Evolutionary conservation across 768 basidiomycete species (phyloP).

Genomic region (Lactifluus piperatus): DNA sequence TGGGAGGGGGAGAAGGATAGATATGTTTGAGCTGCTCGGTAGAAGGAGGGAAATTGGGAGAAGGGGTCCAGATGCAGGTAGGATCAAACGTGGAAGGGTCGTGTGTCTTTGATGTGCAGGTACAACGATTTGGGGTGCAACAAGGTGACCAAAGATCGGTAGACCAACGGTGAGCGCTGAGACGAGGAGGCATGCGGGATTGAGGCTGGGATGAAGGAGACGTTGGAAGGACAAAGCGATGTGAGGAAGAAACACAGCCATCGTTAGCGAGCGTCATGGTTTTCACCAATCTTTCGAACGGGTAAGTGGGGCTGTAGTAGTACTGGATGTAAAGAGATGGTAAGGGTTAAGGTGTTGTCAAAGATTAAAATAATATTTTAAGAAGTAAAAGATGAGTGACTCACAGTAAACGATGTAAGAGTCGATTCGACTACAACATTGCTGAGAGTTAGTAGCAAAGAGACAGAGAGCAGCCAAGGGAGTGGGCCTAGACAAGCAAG

Average conservation of each 20-base stretch:
- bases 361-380: too few species aligned
- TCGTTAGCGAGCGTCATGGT: constrained; percentile 15
- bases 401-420: too few species aligned
- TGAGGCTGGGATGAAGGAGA: constrained; percentile 8
- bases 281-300: constrained; percentile 17
- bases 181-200: constrained; percentile 4
- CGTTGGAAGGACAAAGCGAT: neutral
- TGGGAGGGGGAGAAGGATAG: constrained; percentile 20
- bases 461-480: neutral
- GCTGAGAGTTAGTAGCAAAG: too few species aligned
- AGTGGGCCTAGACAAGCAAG: too few species aligned
- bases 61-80: neutral
- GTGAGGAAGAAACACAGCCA: neutral
- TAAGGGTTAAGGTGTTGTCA: neutral
- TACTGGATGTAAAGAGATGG: neutral
- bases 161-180: constrained; percentile 1
- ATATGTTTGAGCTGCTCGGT: constrained; percentile 8
- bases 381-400: too few species aligned
- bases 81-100: constrained; percentile 15
- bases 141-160: constrained; percentile 10
- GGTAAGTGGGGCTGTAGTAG: constrained; percentile 8
- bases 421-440: constrained; percentile 20
- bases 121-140: constrained; percentile 15
- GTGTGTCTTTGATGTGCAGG: constrained; percentile 10
- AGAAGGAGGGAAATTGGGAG: neutral